phyloP scores from a whole-genome alignment of 306 rosid genomes.

The Vicia villosa region DNA sequence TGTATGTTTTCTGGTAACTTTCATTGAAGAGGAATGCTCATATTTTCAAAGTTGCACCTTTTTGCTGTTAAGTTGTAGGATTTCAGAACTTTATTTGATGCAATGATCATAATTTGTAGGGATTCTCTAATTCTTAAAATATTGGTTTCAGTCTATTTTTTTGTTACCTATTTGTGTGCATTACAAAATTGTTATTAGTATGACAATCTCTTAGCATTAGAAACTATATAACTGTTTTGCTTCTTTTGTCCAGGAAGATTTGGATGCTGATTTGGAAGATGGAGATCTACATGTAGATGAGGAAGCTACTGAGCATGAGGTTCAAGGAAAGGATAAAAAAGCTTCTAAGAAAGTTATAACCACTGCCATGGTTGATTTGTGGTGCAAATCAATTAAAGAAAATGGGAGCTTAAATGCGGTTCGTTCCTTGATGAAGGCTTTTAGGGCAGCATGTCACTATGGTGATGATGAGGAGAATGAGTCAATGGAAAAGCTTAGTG shows the following conservation, averaged over 20 bases:
- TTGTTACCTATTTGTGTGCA: conserved; percentile 4
- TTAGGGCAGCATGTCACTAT: conserved; percentile 89
- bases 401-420: conserved; percentile 62
- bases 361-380: conserved; percentile 72
- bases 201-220: conserved; percentile 5
- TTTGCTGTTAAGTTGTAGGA: background rate
- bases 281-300: conserved; percentile 46
- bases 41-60: background rate
- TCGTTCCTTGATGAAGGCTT: conserved; percentile 78
- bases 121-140: background rate
- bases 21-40: background rate
- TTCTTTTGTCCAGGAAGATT: conserved; percentile 61
- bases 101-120: conserved; percentile 3
- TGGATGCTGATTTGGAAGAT: conserved; percentile 56
- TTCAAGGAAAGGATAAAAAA: conserved; percentile 47
- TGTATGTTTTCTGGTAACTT: conserved; percentile 7
- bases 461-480: conserved; percentile 80
- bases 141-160: background rate
- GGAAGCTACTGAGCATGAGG: conserved; percentile 35
- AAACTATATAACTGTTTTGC: conserved; percentile 14
- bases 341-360: conserved; percentile 59
- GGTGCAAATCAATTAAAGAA: conserved; percentile 67
- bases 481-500: conserved; percentile 55
- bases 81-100: background rate
- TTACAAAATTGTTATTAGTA: background rate